Conservation (phyloP, 2,329 filamentous ascomycete species). For the Thielaviopsis ethacetica region DNA sequence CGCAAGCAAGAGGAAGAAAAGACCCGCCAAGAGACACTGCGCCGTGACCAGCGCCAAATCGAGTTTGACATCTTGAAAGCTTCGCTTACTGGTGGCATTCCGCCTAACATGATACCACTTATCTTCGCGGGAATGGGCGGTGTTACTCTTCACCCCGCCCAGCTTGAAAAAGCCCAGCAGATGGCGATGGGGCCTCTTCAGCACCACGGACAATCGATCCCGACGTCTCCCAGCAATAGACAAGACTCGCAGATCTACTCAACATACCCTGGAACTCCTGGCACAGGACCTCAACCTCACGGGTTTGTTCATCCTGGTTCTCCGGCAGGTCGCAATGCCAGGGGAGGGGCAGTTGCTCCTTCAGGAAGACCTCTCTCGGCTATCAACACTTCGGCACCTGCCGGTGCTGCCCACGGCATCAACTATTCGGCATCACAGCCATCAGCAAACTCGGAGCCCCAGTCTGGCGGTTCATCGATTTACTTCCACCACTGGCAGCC, state of each 20-base stretch:
- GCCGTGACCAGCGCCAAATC: conserved; percentile 54
- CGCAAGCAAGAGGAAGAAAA: conserved; percentile 60
- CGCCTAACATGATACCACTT: conserved; percentile 56
- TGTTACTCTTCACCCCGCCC: conserved; percentile 40
- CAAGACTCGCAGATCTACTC: conserved; percentile 22
- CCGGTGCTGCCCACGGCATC: conserved; percentile 6
- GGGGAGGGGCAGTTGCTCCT: neutral
- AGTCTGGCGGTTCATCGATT: conserved; percentile 32
- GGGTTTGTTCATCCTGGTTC: conserved; percentile 4
- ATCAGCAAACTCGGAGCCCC: conserved; percentile 51
- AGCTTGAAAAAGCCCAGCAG: conserved; percentile 53
- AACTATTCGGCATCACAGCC: conserved; percentile 15
- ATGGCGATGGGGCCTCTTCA: conserved; percentile 26
- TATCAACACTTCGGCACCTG: conserved; percentile 8
- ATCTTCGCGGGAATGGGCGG: conserved; percentile 60
- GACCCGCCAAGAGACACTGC: conserved; percentile 45
- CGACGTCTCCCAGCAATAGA: conserved; percentile 6
- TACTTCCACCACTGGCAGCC: conserved; percentile 93
- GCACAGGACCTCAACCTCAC: conserved; percentile 1
- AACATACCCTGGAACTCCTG: conserved; percentile 23
- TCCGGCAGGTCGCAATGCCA: conserved; percentile 4
- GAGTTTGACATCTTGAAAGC: conserved; percentile 58
- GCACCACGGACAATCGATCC: conserved; percentile 18
- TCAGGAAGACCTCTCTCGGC: conserved; percentile 24
- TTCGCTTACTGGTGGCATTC: conserved; percentile 52